Base-by-base conservation (phyloP, 2,329 filamentous ascomycete genomes). In the Diplodia intermedia region DNA sequence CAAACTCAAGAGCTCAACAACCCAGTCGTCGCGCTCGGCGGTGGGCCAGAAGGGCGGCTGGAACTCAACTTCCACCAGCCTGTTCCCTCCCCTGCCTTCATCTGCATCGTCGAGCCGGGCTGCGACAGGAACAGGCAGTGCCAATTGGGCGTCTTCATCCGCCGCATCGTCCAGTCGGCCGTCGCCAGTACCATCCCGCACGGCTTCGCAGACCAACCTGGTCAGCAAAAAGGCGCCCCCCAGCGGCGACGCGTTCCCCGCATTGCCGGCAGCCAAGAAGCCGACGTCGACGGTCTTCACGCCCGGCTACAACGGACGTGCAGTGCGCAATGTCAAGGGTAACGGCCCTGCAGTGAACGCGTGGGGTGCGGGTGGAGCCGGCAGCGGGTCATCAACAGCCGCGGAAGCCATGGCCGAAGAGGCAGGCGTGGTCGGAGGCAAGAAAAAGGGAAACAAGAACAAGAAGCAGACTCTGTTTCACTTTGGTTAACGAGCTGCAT, bases 261-360 rank as follows among this genome's bases (percentile, higher is more conserved):
- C 93, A 1, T 84, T 97, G 0, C 94, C 94, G 0, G 85, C 89
- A 0, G 93, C 93, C 1, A 86, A 91, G 0, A 97, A 89, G 73
- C 87, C 87, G 3, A 86, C 84, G 50, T 85, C 84, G 40, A 83
- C 86, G 11, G 79, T 84, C 43, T 84, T 84, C 75, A 82, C 78
- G 38, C 83, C 83, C 4, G 83, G 83, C 4, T 84, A 84, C 72
- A 80, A 76, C 31, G 82, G 82, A 6, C 74, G 77, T 40, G 82
- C 80, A 53, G 80, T 78, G 36, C 78, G 82, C 70, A 80, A 80
- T 67, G 57, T 68, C 31, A 77, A 78, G 69, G 76, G 75, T n/a
- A 76, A 76, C 66, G 78, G 75, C 55, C 78, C 78, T 54, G 73
- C 77, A 40, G 75, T 76, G 31, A 82, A 77, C 71, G 78, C 79